Conservation (phyloP, 208 protist genomes). For the Trypanosoma vivax region DNA sequence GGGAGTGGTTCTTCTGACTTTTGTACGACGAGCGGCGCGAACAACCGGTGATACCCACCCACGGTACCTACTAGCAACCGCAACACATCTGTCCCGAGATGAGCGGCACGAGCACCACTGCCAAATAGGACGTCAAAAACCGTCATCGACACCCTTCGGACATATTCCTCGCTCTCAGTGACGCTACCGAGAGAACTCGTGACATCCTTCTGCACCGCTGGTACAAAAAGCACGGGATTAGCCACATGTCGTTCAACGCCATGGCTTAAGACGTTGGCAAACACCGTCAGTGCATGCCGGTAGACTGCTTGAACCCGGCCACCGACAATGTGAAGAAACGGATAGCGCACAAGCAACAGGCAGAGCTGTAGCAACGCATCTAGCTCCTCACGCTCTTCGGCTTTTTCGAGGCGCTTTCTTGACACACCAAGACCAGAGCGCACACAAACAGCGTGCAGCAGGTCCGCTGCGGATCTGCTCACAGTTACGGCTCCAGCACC, state of each 20-base stretch:
- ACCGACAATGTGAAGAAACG: constrained; percentile 48
- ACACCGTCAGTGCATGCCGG: constrained; percentile 46
- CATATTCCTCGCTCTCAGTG: constrained; percentile 17
- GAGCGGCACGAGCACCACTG: constrained; percentile 15
- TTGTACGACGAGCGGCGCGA: constrained; percentile 43
- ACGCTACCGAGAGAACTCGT: not conserved
- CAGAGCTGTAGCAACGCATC: constrained; percentile 43
- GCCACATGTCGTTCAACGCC: constrained; percentile 16
- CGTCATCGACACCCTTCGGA: constrained; percentile 15
- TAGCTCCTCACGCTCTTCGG: constrained; percentile 26
- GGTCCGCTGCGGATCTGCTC: constrained; percentile 29
- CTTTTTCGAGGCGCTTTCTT: constrained; percentile 1
- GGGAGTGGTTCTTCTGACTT: not conserved
- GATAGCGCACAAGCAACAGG: constrained; percentile 45
- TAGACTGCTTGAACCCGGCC: constrained; percentile 42
- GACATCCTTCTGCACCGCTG: not conserved
- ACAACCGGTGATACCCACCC: constrained; percentile 72
- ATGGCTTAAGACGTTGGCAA: constrained; percentile 44
- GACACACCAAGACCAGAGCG: constrained; percentile 17
- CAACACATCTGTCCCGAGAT: constrained; percentile 59
- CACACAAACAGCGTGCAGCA: constrained; percentile 51
- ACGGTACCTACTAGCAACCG: constrained; percentile 48
- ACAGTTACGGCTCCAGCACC: not conserved
- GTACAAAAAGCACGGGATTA: constrained; percentile 43
- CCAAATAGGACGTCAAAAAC: constrained; percentile 34